phyloP scores from a whole-genome alignment of 1,284 basidiomycete genomes.

The Ustilago vetiveriae region DNA sequence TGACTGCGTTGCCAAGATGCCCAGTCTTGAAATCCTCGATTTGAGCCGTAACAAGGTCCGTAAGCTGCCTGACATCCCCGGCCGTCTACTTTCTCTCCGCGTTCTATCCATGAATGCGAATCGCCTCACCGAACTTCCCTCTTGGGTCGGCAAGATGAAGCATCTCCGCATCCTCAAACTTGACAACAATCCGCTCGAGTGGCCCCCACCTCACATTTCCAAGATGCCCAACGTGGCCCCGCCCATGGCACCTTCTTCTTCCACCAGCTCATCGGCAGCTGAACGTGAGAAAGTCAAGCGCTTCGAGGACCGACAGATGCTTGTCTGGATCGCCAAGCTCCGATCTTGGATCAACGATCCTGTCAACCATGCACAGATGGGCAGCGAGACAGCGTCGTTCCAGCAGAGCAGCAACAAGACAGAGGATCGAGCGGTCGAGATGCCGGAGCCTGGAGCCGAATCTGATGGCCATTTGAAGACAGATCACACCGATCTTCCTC shows the following conservation, averaged over 20 bases:
- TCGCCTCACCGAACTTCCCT: conserved; percentile 80
- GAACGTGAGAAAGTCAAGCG: conserved; percentile 42
- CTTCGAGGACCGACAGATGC: conserved; percentile 57
- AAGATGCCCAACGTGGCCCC: conserved; percentile 51
- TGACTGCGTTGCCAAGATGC: conserved; percentile 76
- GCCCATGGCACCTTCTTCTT: conserved; percentile 25
- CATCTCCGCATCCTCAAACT: conserved; percentile 83
- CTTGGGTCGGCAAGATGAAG: conserved; percentile 79
- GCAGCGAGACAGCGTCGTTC: background rate
- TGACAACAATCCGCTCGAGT: conserved; percentile 85
- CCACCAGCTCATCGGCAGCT: conserved; percentile 63
- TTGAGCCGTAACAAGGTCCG: conserved; percentile 91
- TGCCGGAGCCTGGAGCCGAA: background rate
- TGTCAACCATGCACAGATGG: conserved; percentile 11
- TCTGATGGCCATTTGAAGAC: background rate
- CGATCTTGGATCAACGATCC: conserved; percentile 54
- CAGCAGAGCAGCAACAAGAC: background rate
- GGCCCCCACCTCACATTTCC: conserved; percentile 73
- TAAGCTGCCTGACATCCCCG: conserved; percentile 80
- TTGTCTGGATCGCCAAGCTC: conserved; percentile 52
- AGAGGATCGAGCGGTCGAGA: background rate
- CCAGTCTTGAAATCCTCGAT: conserved; percentile 91
- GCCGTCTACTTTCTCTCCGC: conserved; percentile 80
- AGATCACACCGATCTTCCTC: background rate
- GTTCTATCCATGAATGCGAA: conserved; percentile 87